Conservation (phyloP, 345 rosid species). For the Brassica carinata region DNA sequence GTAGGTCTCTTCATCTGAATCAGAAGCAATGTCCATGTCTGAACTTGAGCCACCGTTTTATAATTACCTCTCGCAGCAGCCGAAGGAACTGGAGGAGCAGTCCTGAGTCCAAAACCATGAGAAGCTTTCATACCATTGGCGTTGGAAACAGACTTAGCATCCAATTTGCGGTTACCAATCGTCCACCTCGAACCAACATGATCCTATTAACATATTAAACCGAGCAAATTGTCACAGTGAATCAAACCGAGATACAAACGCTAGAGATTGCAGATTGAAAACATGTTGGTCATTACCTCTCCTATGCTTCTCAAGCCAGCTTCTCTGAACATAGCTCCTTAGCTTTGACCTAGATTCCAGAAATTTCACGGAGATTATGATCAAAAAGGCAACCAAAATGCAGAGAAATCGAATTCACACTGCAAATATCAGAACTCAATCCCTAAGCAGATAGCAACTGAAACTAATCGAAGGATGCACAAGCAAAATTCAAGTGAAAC, state of each 20-base stretch:
- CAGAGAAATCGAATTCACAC: conserved; percentile 6
- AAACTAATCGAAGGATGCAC: neutral
- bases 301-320: conserved; percentile 33
- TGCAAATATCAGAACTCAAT: conserved; percentile 32
- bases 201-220: conserved; percentile 32
- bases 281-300: conserved; percentile 25
- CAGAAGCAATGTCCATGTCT: conserved; percentile 62
- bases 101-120: conserved; percentile 42
- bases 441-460: neutral
- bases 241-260: neutral
- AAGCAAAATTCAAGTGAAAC: conserved; percentile 22
- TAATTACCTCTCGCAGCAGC: conserved; percentile 33
- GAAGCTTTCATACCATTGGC: conserved; percentile 34
- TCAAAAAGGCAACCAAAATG: neutral
- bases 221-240: neutral
- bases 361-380: neutral
- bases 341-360: neutral
- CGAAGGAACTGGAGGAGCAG: conserved; percentile 47
- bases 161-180: conserved; percentile 28
- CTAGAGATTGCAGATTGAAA: neutral
- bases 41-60: conserved; percentile 54
- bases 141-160: conserved; percentile 42
- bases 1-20: conserved; percentile 62
- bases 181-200: conserved; percentile 36
- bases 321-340: conserved; percentile 44